phyloP scores from a whole-genome alignment of 2,329 filamentous ascomycete species.

The Fusarium camptoceras region DNA sequence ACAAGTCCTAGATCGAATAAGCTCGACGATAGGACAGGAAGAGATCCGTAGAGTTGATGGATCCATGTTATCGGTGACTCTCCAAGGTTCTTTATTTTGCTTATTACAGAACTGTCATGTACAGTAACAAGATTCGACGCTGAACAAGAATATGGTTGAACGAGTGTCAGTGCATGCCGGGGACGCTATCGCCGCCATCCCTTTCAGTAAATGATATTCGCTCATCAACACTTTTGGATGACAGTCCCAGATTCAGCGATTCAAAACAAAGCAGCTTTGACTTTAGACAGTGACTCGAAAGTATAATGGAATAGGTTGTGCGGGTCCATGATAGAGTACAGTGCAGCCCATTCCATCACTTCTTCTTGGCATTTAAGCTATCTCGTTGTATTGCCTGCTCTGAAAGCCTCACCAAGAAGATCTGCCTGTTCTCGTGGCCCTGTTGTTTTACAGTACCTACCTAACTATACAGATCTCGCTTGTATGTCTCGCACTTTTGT shows the following conservation, averaged over 20 bases:
- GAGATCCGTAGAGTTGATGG: constrained; percentile 24
- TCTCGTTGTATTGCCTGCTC: background rate
- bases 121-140: constrained; percentile 11
- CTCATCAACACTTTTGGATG: constrained; percentile 12
- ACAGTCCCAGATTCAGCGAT: constrained; percentile 7
- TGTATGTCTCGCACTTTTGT: constrained; percentile 17
- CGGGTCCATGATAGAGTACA: constrained; percentile 8
- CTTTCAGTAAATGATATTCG: constrained; percentile 11
- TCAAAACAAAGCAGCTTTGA: constrained; percentile 24
- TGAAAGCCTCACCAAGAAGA: background rate
- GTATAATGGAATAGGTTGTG: constrained; percentile 22
- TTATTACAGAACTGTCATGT: background rate
- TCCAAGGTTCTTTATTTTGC: background rate
- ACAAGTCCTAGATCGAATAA: constrained; percentile 32
- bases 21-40: constrained; percentile 29
- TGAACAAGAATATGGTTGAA: constrained; percentile 8
- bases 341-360: constrained; percentile 30
- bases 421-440: background rate
- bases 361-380: constrained; percentile 10
- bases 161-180: constrained; percentile 36
- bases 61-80: constrained; percentile 39
- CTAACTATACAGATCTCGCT: constrained; percentile 10
- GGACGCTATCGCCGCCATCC: constrained; percentile 1
- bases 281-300: constrained; percentile 32
- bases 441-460: background rate